Evolutionary conservation across 2,329 filamentous ascomycete genomes (phyloP).

Genomic region (Aspergillus pseudonomiae): DNA sequence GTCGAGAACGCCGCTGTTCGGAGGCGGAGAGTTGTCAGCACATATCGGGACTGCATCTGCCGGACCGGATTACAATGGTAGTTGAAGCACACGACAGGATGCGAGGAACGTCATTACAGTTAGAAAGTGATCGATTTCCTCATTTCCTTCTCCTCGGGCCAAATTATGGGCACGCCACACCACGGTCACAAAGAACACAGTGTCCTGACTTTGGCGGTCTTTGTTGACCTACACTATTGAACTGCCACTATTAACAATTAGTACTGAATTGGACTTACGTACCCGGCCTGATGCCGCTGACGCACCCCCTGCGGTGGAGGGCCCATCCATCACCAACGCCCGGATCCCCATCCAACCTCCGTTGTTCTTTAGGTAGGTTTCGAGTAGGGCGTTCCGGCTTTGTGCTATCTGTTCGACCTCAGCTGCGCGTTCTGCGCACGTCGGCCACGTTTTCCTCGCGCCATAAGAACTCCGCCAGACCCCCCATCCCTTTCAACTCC

Average conservation of each 20-base stretch:
- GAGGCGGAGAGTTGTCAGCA: constrained; percentile 4
- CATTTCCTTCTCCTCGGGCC: not conserved
- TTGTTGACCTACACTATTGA: not conserved
- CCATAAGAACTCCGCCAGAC: constrained; percentile 17
- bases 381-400: constrained; percentile 15
- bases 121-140: not conserved
- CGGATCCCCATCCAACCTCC: constrained; percentile 62
- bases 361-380: constrained; percentile 19
- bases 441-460: constrained; percentile 16
- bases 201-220: not conserved
- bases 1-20: not conserved
- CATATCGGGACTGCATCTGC: constrained; percentile 1
- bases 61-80: constrained; percentile 3
- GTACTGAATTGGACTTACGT: constrained; percentile 12
- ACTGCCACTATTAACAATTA: constrained; percentile 5
- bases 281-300: constrained; percentile 30
- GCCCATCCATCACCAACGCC: constrained; percentile 30
- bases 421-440: constrained; percentile 28
- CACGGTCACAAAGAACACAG: not conserved
- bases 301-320: constrained; percentile 44
- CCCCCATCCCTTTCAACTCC: constrained; percentile 11
- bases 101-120: not conserved
- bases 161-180: not conserved
- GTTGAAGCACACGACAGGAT: not conserved
- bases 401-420: constrained; percentile 19